Evolutionary conservation across 441 rosid species (phyloP).

Genomic region (Syzygium syzygioides): DNA sequence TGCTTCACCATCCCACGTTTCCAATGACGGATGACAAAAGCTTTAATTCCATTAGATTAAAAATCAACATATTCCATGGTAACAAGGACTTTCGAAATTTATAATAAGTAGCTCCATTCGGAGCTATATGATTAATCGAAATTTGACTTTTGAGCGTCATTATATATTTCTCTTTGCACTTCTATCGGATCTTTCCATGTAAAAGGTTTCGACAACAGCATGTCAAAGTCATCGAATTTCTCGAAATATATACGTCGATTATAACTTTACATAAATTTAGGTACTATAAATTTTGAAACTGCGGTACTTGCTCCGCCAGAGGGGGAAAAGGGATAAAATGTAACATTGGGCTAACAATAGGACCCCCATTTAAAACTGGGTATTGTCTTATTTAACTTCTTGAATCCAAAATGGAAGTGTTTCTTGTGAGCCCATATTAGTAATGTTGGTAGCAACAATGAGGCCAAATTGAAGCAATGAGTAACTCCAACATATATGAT

Average conservation of each 20-base stretch:
- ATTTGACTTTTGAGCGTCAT: background rate
- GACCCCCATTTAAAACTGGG: background rate
- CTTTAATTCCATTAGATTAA: background rate
- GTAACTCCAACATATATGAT: background rate
- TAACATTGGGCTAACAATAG: background rate
- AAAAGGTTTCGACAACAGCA: accelerated
- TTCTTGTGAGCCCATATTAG: background rate
- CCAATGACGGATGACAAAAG: background rate
- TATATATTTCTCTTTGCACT: background rate
- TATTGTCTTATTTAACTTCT: background rate
- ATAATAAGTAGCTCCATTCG: accelerated
- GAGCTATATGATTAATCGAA: background rate
- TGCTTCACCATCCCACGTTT: background rate
- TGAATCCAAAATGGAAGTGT: background rate
- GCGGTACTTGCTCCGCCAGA: background rate
- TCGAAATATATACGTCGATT: background rate
- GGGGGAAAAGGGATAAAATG: background rate
- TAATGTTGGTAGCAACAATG: background rate
- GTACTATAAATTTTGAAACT: background rate
- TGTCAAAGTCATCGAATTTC: background rate
- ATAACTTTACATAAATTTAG: background rate
- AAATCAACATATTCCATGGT: accelerated
- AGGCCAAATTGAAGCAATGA: background rate
- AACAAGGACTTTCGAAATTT: background rate
- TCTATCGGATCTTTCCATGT: accelerated